Conservation (phyloP, 371 early-diverging fungal species). For the Mortierella polycephala region DNA sequence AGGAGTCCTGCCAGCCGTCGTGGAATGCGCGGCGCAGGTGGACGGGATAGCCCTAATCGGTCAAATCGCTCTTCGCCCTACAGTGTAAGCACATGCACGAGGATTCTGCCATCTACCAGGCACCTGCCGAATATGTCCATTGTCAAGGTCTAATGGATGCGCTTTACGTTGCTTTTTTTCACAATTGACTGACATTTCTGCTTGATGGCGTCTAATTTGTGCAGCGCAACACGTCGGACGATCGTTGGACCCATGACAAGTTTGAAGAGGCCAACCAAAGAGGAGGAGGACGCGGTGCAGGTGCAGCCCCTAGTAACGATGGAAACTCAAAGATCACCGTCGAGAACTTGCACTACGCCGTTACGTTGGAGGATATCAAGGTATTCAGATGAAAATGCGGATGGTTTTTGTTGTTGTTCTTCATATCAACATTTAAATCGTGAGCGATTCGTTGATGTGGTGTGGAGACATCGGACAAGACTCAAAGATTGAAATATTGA, state of each 20-base stretch:
- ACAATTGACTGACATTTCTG: not conserved
- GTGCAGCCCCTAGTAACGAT: constrained; percentile 5
- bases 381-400: constrained; percentile 44
- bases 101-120: no score
- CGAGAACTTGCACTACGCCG: constrained; percentile 72
- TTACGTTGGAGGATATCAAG: constrained; percentile 74
- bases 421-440: not conserved
- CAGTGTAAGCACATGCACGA: constrained; percentile 6
- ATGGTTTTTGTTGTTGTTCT: not conserved
- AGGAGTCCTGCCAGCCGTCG: constrained; percentile 32
- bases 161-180: not conserved
- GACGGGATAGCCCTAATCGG: constrained; percentile 46
- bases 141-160: no score
- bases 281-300: constrained; percentile 15
- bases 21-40: constrained; percentile 32
- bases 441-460: no score
- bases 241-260: constrained; percentile 54
- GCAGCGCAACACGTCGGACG: constrained; percentile 32
- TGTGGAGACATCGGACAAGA: no score
- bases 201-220: not conserved
- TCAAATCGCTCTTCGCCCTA: constrained; percentile 47
- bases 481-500: no score
- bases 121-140: no score
- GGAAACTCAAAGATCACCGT: constrained; percentile 55
- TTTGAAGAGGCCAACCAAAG: constrained; percentile 26